phyloP scores from a whole-genome alignment of 1,284 basidiomycete species.

The Ganoderma resinaceum region DNA sequence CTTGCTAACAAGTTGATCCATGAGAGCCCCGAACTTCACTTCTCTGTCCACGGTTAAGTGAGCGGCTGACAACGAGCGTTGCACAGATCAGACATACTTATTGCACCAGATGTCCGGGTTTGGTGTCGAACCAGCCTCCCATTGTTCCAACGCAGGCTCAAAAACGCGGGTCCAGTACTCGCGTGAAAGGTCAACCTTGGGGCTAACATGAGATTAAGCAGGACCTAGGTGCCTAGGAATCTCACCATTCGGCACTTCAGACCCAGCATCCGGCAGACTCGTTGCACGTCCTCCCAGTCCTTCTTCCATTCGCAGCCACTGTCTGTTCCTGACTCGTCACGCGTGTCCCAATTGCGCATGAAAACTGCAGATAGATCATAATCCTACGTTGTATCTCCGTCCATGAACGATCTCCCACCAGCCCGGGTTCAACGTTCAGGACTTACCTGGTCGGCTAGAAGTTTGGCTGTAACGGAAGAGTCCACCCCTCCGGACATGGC shows the following conservation, averaged over 20 bases:
- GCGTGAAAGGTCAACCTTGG: conserved; percentile 79
- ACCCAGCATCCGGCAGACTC: conserved; percentile 74
- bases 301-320: conserved; percentile 94
- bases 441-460: conserved; percentile 72
- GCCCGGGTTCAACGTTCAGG: background rate
- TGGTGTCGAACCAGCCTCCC: conserved; percentile 84
- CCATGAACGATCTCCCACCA: background rate
- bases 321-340: conserved; percentile 74
- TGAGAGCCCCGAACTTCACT: conserved; percentile 92
- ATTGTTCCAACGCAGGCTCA: conserved; percentile 78
- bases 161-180: conserved; percentile 94
- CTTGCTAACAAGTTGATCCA: conserved; percentile 63
- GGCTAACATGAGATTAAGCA: conserved; percentile 5
- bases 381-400: conserved; percentile 52
- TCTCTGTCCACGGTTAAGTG: conserved; percentile 56
- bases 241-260: conserved; percentile 74
- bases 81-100: conserved; percentile 51
- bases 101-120: conserved; percentile 98
- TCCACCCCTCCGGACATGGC: conserved; percentile 98
- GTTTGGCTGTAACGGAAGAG: conserved; percentile 83
- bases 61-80: background rate
- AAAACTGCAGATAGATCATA: conserved; percentile 88
- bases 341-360: conserved; percentile 95
- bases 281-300: conserved; percentile 92
- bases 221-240: background rate